Evolutionary conservation across 192 early-diverging fungal species (phyloP), one percentile per base, ranked within the genome.

Genomic region (Entomortierella chlamydospora): DNA sequence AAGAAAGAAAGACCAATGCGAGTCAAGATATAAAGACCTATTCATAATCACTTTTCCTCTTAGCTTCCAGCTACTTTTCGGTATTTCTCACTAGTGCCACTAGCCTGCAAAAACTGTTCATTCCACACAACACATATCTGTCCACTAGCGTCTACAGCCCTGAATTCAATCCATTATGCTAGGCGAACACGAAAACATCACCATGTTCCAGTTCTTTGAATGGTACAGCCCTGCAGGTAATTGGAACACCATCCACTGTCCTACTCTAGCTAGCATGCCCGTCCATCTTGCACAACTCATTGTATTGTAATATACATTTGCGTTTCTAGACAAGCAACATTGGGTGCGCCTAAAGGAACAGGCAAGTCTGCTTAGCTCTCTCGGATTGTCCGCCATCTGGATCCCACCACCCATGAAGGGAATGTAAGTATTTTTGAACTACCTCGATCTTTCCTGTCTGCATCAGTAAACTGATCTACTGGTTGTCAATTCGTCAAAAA

Each of bases 391-490:
- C 30, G 77, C 81, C 25, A 57, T 86, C 18, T 86, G 85, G 85
- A 50, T 86, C n/a, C 85, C 85, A 31, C 85, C 85, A 13, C 82
- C 85, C 1, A 83, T 74, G 23, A 86, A 86, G 64, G 85, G 83
- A 10, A 66, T 57, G 68, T 70, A 70, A 20, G 41, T 33, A n/a
- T n/a, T n/a, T n/a, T n/a, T n/a, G n/a, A n/a, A n/a, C n/a, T n/a
- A n/a, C n/a, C n/a, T n/a, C n/a, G n/a, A n/a, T n/a, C n/a, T n/a
- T n/a, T n/a, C n/a, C n/a, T n/a, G n/a, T n/a, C n/a, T n/a, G n/a
- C n/a, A n/a, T n/a, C n/a, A n/a, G n/a, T n/a, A n/a, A n/a, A n/a
- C n/a, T n/a, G n/a, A n/a, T n/a, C n/a, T n/a, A n/a, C n/a, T n/a
- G n/a, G n/a, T n/a, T n/a, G n/a, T n/a, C n/a, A n/a, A n/a, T n/a